Evolutionary conservation across 371 early-diverging fungal species (phyloP), one percentile per base, ranked within the genome.

Genomic region (Mucor lusitanicus): DNA sequence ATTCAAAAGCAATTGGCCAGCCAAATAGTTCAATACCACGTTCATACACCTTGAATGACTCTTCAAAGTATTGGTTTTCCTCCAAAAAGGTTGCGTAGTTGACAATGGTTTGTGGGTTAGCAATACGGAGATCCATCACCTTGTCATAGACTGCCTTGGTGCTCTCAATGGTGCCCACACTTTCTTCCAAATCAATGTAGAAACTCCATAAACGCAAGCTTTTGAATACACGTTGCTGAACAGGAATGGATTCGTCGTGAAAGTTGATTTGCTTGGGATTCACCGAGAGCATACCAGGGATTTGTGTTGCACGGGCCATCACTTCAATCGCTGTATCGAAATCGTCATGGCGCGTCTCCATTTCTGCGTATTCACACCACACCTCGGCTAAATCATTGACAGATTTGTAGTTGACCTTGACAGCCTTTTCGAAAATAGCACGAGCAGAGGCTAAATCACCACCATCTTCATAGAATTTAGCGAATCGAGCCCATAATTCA

Each of bases 21-120:
- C 95, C 95, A 76, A 99, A 98, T 28, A 91, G 79, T 35, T 92
- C 95, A 66, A 99, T 95, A 37, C 98, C 99, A 69, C 96, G 93
- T 71, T 99, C 99, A 75, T 96, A 99, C 1, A 94, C 87, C 72
- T 91, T 89, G 87, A 93, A 99, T 25, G 92, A 88, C 71, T 97
- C 99, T 80, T 99, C 99, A 75, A 89, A 96, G 84, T 91, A 95
- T 56, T 89, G 84, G 67, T 93, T 84, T 61, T 95, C 95, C 72
- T 97, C 96, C 70, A 98, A 84, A 68, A 94, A 97, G 25, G 79
- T 82, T 25, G 95, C 96, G 75, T 95, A 98, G 75, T 98, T 96
- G 75, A 97, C 93, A 55, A 99, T 87, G 17, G 90, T 91, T 73
- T 98, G 97, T 23, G 97, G 96, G 53, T 93, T 97, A 21, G 97